These are phyloP conservation scores for Colletotrichum falcatum DNA, from an alignment of 2,329 filamentous ascomycete species.

Conservation along the genomic window DNA sequence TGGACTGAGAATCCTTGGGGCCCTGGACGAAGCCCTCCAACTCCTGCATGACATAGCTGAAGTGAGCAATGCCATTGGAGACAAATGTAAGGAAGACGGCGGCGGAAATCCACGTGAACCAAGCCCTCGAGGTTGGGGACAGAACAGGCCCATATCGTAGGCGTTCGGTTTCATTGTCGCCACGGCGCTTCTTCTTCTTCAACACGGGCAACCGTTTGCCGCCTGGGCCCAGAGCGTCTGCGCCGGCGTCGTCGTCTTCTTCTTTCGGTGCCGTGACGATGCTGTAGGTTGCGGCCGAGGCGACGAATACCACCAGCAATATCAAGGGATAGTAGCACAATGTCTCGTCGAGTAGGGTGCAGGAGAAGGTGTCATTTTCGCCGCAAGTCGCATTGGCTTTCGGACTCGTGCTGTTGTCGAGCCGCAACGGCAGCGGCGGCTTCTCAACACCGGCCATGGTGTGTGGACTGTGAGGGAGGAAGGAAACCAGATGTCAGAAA, in stretches of 20 bases:
- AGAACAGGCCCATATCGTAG: constrained; percentile 52
- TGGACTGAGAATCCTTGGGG: constrained; percentile 36
- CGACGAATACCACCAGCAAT: constrained; percentile 65
- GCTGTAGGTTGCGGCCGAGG: constrained; percentile 64
- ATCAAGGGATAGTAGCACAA: constrained; percentile 65
- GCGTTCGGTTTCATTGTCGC: constrained; percentile 48
- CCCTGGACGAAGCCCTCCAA: constrained; percentile 22
- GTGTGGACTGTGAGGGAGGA: constrained; percentile 36
- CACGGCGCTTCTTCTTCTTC: constrained; percentile 65
- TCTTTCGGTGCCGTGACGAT: constrained; percentile 63
- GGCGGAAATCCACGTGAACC: constrained; percentile 81
- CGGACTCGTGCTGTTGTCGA: constrained; percentile 8
- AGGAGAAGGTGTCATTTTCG: constrained; percentile 35
- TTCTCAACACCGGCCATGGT: constrained; percentile 53
- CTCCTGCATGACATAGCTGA: constrained; percentile 36
- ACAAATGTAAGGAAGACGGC: constrained; percentile 81
- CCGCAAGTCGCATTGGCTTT: constrained; percentile 31
- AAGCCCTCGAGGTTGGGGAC: constrained; percentile 70
- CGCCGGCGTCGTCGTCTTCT: constrained; percentile 57
- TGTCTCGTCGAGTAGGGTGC: constrained; percentile 56
- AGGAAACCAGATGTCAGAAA: constrained; percentile 38
- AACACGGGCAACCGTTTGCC: constrained; percentile 85
- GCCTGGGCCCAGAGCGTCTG: constrained; percentile 78
- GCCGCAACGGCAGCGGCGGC: constrained; percentile 35
- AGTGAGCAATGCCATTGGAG: constrained; percentile 73